Percentiles rank a stretch among this genome's conserved stretches.
phyloP scores from a whole-genome alignment of 352 stramenopile species.

The Pythium sp. region DNA sequence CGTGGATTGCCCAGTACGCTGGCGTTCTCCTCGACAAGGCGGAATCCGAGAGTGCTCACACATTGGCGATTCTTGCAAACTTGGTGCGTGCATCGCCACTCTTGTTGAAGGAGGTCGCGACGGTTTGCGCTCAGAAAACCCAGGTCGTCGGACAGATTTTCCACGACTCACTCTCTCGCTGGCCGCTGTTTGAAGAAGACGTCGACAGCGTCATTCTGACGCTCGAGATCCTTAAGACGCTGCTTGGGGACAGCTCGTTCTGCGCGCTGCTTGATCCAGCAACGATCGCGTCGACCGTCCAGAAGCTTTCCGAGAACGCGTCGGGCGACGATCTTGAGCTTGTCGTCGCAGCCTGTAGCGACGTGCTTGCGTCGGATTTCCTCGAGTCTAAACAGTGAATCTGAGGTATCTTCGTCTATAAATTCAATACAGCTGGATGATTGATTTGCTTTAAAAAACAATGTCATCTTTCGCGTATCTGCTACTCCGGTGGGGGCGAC shows the following conservation, averaged over 20 bases:
- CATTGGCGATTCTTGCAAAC: slow-evolving; percentile 41
- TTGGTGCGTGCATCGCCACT: slow-evolving; percentile 31
- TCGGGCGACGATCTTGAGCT: slow-evolving; percentile 39
- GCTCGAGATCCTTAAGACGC: slow-evolving; percentile 37
- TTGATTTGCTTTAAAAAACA: background rate
- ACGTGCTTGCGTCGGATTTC: slow-evolving; percentile 23
- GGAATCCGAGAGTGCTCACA: slow-evolving; percentile 49
- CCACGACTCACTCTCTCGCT: slow-evolving; percentile 43
- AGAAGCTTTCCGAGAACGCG: slow-evolving; percentile 47
- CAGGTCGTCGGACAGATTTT: slow-evolving; percentile 39
- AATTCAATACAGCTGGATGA: background rate
- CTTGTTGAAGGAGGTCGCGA: slow-evolving; percentile 35
- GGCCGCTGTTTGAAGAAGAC: slow-evolving; percentile 68
- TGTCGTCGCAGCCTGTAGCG: slow-evolving; percentile 35
- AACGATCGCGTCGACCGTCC: slow-evolving; percentile 44
- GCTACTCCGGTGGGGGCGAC: background rate
- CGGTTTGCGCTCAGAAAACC: slow-evolving; percentile 34
- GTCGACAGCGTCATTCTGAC: slow-evolving; percentile 52
- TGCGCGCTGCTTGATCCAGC: slow-evolving; percentile 35
- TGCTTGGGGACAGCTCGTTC: slow-evolving; percentile 35
- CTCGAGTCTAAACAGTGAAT: slow-evolving; percentile 3
- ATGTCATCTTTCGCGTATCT: background rate
- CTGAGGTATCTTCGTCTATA: background rate
- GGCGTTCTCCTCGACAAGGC: slow-evolving; percentile 40
- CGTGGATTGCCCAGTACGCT: slow-evolving; percentile 47